Evolutionary conservation across 2,329 filamentous ascomycete genomes (phyloP), one percentile per base, ranked within the genome.

Genomic region (Fusarium nanum): DNA sequence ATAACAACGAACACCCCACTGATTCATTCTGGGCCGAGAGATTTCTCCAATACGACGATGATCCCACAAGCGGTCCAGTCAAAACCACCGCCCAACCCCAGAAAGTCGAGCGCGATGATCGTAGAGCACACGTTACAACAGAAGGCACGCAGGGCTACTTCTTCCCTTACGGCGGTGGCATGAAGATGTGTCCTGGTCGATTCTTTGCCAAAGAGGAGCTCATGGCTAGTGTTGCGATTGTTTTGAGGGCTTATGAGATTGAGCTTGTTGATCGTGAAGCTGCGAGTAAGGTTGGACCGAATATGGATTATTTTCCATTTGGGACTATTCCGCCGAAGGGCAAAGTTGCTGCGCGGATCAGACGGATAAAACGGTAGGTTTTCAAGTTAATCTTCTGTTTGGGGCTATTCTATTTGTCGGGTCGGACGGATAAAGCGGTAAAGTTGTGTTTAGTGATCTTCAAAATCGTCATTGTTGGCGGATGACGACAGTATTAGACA

Each of bases 201-300:
- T 77, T 78, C 41, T 81, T 79, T 34, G 78, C 80, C 2, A 81
- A 81, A 32, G 73, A 75, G 16, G 76, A 81, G 52, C 73, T 78
- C 1, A 75, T 80, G 34, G 62, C 75, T 2, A 72, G 72, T 0
- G 66, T 79, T 16, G 76, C 78, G 2, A 42, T 80, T 25, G 71
- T 80, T 20, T 62, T 81, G 10, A 63, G 68, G 0, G 74, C 70
- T 16, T 80, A 76, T 49, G 76, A 80, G 16, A 75, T 80, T 16
- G 76, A 79, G 25, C 56, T 78, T 23, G n/a, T 59, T 4, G 58
- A 68, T 7, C 53, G 25, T n/a, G 44, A 45, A 23, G 58, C 53
- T 4, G 68, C 64, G 14, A 41, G 52, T 6, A 61, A 68, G 2
- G 8, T 70, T 18, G 60, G 41, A 0, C 69, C 66, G 1, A 72